phyloP scores from a whole-genome alignment of 139 green algal species.

The Prasinococcaceae sp. region DNA sequence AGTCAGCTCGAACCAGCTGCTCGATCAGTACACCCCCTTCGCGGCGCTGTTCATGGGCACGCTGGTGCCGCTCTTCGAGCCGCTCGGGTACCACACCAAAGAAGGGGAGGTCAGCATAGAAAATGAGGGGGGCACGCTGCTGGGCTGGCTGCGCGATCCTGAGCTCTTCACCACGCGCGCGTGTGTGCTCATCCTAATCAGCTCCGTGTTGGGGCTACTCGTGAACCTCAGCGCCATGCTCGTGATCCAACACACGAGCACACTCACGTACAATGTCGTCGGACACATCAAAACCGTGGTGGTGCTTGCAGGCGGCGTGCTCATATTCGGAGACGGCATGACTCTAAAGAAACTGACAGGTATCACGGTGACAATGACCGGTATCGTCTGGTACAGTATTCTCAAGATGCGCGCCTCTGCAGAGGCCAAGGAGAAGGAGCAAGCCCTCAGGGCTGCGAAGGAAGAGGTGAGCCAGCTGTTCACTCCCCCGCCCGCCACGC shows the following conservation, averaged over 20 bases:
- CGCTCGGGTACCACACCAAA: constrained; percentile 35
- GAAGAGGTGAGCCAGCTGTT: too few relatives aligned
- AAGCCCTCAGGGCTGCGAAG: too few relatives aligned
- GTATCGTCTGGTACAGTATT: constrained; percentile 74
- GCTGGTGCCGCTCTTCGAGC: constrained; percentile 56
- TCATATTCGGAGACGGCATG: constrained; percentile 73
- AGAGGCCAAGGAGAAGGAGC: too few relatives aligned
- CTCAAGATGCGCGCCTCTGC: constrained; percentile 31
- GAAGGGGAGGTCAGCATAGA: too few relatives aligned
- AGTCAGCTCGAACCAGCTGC: constrained; percentile 57
- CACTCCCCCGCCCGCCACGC: too few relatives aligned
- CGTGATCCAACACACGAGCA: constrained; percentile 39
- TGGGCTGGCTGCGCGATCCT: too few relatives aligned
- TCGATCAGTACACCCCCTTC: constrained; percentile 64
- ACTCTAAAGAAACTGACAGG: constrained; percentile 53
- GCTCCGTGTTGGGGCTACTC: constrained; percentile 59
- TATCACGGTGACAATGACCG: constrained; percentile 52
- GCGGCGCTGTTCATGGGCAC: constrained; percentile 39
- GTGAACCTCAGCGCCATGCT: constrained; percentile 73
- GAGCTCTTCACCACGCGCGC: too few relatives aligned
- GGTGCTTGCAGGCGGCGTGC: constrained; percentile 57
- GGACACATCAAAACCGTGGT: constrained; percentile 66
- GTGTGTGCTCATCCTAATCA: constrained; percentile 20
- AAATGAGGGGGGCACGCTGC: too few relatives aligned
- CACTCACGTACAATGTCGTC: constrained; percentile 75